Evolutionary conservation across 2,329 filamentous ascomycete genomes (phyloP).

Genomic region (Alternaria sp.): DNA sequence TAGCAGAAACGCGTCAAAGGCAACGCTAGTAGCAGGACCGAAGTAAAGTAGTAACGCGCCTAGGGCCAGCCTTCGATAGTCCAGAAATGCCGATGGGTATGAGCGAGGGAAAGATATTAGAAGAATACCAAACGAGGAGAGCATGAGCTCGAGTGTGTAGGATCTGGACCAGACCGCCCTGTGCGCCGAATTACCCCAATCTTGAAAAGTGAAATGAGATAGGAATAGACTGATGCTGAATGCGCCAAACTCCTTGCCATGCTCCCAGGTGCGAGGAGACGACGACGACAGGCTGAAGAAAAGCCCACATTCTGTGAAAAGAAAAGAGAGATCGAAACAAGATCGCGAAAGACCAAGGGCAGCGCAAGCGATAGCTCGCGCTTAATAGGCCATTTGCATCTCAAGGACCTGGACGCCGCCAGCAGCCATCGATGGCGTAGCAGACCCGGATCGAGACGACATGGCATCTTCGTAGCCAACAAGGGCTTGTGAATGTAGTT

Average conservation of each 20-base stretch:
- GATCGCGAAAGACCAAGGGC: conserved; percentile 27
- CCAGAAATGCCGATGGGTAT: conserved; percentile 49
- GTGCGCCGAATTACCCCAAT: conserved; percentile 46
- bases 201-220: conserved; percentile 28
- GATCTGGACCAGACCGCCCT: conserved; percentile 45
- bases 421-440: conserved; percentile 53
- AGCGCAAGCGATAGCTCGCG: conserved; percentile 3
- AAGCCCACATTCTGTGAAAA: conserved; percentile 43
- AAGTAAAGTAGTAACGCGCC: conserved; percentile 40
- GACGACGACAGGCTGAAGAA: conserved; percentile 31
- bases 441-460: conserved; percentile 56
- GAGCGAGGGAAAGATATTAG: conserved; percentile 50
- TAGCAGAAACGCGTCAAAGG: conserved; percentile 34
- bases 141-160: conserved; percentile 48
- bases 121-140: conserved; percentile 42
- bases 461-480: conserved; percentile 90
- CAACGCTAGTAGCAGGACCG: conserved; percentile 33
- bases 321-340: conserved; percentile 32
- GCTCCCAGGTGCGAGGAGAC: conserved; percentile 45
- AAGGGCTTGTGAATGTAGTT: conserved; percentile 92
- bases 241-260: conserved; percentile 46
- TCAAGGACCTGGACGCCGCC: conserved; percentile 53
- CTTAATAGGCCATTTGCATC: conserved; percentile 56
- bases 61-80: conserved; percentile 52
- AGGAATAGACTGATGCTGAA: conserved; percentile 24